These are phyloP conservation scores for Diplosphaera chodatii DNA, from an alignment of 139 green algal genomes.

Conservation along the genomic window DNA sequence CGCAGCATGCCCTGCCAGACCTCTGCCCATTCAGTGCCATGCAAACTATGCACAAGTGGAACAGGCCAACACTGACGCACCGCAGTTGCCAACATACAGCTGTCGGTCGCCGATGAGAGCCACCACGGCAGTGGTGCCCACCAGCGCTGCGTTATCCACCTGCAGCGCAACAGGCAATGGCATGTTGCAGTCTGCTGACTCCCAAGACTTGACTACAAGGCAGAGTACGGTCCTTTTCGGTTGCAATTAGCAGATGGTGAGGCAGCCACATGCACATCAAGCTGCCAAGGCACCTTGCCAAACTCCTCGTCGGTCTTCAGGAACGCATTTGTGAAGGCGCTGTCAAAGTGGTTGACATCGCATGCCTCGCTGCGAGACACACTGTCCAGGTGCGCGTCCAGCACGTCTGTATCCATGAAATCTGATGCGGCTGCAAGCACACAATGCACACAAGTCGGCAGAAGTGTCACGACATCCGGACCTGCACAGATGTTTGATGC, in stretches of 20 bases:
- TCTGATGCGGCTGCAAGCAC: background rate
- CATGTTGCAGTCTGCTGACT: too few relatives aligned
- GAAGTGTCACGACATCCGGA: too few relatives aligned
- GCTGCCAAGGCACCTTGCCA: constrained; percentile 37
- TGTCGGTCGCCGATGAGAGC: constrained; percentile 52
- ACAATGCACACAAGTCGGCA: too few relatives aligned
- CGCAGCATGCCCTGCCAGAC: too few relatives aligned
- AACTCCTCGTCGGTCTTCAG: constrained; percentile 52
- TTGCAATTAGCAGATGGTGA: too few relatives aligned
- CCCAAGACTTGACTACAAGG: too few relatives aligned
- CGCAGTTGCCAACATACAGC: constrained; percentile 77
- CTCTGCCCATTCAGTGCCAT: too few relatives aligned
- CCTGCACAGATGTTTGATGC: too few relatives aligned
- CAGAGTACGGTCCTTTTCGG: too few relatives aligned
- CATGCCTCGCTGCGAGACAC: background rate
- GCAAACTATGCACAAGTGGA: too few relatives aligned
- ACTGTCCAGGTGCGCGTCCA: constrained; percentile 2
- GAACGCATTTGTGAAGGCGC: constrained; percentile 43
- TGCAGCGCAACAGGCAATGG: constrained; percentile 4
- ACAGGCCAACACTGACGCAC: too few relatives aligned
- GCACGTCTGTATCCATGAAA: constrained; percentile 1
- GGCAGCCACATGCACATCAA: too few relatives aligned
- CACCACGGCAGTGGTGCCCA: constrained; percentile 83
- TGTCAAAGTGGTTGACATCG: constrained; percentile 22
- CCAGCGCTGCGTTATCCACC: constrained; percentile 39